Base-by-base conservation (phyloP, 768 basidiomycete genomes). In the Amanita phalloides region DNA sequence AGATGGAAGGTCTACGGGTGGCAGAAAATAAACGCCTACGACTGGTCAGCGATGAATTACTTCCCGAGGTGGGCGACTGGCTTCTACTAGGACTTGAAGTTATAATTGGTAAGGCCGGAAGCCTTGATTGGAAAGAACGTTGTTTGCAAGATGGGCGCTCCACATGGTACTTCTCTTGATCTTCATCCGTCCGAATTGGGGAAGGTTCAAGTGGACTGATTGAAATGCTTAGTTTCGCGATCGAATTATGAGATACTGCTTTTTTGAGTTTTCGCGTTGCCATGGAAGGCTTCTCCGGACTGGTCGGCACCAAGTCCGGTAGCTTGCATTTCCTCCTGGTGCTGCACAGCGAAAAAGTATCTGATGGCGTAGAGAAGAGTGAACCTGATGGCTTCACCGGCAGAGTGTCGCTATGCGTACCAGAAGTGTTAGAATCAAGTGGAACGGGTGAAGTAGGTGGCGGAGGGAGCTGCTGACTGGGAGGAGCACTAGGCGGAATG, bases 1-100 rank as follows among this genome's bases (percentile, higher is more conserved):
- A 74, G 13, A 75, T 77, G 3, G 81, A 79, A 17, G 78, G 76
- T 53, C 78, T 69, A 53, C 75, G 69, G 57, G 74, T 78, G 6
- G 79, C 71, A 14, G 84, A 85, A 58, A 85, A 85, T 10, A 86
- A 63, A n/a, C 84, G 76, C 58, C 75, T 80, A 49, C 81, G 64
- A 17, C 66, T 62, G 13, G 66, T 61, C 14, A 61, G 53, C 23
- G 54, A 49, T 11, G 61, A 56, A 49, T 63, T 64, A 37, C 62
- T 61, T 6, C 60, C 54, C 50, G 17, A 21, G 41, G 36, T 46
- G 25, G 43, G 56, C 42, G 23, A 64, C 62, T 9, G 55, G 23
- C 43, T 42, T 60, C 56, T 6, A 51, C 53, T 30, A 55, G 62
- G 59, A n/a, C 59, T 59, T 20, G 64, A 55, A 36, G 65, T 57